A percentile compares a stretch with the other conserved stretches of the same genome.
Evolutionary conservation across 345 rosid species (phyloP).

Genomic region (Gossypium stocksii): DNA sequence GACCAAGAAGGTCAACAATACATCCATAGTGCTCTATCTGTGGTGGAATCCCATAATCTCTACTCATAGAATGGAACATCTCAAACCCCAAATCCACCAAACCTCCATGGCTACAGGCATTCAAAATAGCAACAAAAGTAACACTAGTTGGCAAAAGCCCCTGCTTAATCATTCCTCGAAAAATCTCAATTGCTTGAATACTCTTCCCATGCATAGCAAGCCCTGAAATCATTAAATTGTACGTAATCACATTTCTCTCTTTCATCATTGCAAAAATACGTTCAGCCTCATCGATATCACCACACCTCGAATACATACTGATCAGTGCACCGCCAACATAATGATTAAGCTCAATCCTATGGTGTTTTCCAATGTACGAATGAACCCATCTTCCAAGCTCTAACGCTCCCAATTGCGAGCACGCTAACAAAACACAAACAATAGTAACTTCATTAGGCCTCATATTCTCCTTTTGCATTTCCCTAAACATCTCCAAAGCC

Average conservation of each 20-base stretch:
- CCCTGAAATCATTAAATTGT: conserved; percentile 59
- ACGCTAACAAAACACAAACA: conserved; percentile 56
- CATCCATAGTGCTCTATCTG: conserved; percentile 65
- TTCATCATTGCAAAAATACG: conserved; percentile 36
- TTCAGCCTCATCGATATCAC: conserved; percentile 46
- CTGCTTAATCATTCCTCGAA: conserved; percentile 37
- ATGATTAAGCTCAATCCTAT: conserved; percentile 36
- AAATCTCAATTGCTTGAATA: conserved; percentile 42
- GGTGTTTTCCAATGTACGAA: conserved; percentile 37
- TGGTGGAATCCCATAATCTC: conserved; percentile 42
- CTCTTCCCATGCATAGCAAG: conserved; percentile 55
- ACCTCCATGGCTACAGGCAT: conserved; percentile 71
- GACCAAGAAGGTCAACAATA: conserved; percentile 62
- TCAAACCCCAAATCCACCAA: conserved; percentile 47
- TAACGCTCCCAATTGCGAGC: conserved; percentile 56
- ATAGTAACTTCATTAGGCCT: conserved; percentile 51
- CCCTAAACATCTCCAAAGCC: conserved; percentile 53
- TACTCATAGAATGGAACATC: conserved; percentile 46
- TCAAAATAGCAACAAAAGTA: conserved; percentile 53
- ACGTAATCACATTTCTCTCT: conserved; percentile 42
- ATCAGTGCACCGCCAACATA: conserved; percentile 60
- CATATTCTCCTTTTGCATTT: conserved; percentile 49
- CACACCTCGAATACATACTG: conserved; percentile 57
- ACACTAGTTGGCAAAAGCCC: conserved; percentile 42
- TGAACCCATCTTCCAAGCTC: conserved; percentile 65